Conservation (phyloP, 208 protist species). For the Wallacemonas collosoma region DNA sequence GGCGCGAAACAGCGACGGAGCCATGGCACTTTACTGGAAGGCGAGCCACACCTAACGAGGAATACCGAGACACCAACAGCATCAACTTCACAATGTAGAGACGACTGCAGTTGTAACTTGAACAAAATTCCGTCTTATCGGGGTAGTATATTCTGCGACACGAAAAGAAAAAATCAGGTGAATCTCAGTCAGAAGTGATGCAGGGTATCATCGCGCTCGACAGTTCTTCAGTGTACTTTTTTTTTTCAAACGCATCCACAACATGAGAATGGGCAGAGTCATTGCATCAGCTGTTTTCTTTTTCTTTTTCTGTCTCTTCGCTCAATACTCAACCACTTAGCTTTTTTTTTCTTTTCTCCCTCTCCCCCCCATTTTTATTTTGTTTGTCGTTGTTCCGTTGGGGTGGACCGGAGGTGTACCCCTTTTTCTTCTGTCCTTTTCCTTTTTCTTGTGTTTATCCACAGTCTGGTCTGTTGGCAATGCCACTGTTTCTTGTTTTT, state of each 20-base stretch:
- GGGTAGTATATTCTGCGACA: too few species aligned
- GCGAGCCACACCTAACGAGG: too few species aligned
- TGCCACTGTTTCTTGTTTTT: neutral
- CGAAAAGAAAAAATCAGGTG: too few species aligned
- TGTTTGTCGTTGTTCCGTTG: slow-evolving; percentile 14
- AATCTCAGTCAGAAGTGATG: neutral
- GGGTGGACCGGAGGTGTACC: neutral
- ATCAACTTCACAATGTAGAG: too few species aligned
- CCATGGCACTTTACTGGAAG: too few species aligned
- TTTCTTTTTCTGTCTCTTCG: neutral
- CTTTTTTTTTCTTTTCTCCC: slow-evolving; percentile 14
- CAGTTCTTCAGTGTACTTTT: neutral
- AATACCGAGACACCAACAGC: too few species aligned
- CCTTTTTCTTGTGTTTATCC: slow-evolving; percentile 18
- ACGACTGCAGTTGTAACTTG: too few species aligned
- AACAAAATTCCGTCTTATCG: too few species aligned
- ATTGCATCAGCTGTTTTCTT: neutral
- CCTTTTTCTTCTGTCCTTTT: slow-evolving; percentile 7
- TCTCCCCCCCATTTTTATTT: neutral
- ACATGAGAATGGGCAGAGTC: neutral
- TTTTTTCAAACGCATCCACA: neutral
- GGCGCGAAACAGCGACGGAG: too few species aligned
- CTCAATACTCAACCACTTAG: neutral
- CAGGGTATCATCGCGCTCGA: neutral
- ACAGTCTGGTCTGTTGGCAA: neutral